Evolutionary conservation across 23 red algal genomes (phyloP).

Genomic region (Pyropia haitanensis): DNA sequence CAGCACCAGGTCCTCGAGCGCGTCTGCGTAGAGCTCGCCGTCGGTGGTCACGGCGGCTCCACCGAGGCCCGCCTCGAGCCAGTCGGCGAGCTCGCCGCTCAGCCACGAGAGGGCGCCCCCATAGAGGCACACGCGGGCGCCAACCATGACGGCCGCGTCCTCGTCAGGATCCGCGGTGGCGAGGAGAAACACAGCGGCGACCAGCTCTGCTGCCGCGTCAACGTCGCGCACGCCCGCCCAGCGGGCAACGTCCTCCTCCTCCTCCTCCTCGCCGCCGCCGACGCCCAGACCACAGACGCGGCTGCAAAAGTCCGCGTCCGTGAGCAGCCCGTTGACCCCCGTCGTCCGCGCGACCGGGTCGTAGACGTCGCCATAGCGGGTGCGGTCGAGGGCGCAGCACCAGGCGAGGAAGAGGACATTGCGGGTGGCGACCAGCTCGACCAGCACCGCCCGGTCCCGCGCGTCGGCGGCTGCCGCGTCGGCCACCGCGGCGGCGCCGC

Average conservation of each 20-base stretch:
- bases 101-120: conserved; percentile 39
- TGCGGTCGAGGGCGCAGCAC: conserved; percentile 61
- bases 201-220: conserved; percentile 36
- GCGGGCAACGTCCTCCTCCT: conserved; percentile 10
- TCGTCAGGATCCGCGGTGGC: conserved; percentile 57
- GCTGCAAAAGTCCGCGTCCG: conserved; percentile 36
- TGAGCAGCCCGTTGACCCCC: conserved; percentile 55
- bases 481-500: neutral
- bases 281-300: conserved; percentile 4
- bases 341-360: conserved; percentile 33
- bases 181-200: conserved; percentile 32
- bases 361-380: conserved; percentile 58
- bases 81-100: conserved; percentile 17
- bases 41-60: conserved; percentile 24
- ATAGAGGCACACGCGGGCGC: conserved; percentile 28
- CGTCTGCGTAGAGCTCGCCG: conserved; percentile 60
- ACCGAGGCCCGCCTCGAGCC: conserved; percentile 43
- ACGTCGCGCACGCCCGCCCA: neutral
- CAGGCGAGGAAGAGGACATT: conserved; percentile 54
- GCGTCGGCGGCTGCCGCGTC: conserved; percentile 7
- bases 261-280: conserved; percentile 11
- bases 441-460: conserved; percentile 10
- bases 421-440: conserved; percentile 25
- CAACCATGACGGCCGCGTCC: conserved; percentile 33
- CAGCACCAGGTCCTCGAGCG: conserved; percentile 47